Percentiles rank a stretch among this genome's conserved stretches.
These are phyloP conservation scores for Termitomyces titanicus DNA, from an alignment of 768 basidiomycete genomes.

Conservation along the genomic window DNA sequence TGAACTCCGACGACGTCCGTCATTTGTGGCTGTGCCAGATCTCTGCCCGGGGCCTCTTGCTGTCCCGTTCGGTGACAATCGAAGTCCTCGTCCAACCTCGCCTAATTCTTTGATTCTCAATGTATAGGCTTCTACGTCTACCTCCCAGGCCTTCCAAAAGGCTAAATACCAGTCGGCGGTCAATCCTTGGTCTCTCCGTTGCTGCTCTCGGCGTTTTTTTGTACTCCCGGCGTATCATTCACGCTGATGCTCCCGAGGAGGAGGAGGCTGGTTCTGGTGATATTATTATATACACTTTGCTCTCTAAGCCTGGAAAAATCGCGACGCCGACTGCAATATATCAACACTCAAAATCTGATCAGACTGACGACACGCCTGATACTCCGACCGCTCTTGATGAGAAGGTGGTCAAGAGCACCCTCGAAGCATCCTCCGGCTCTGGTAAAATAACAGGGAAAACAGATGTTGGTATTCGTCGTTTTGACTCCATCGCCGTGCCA, in stretches of 20 bases:
- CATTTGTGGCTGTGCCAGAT: background rate
- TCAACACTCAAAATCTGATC: background rate
- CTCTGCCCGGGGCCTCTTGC: too few species aligned
- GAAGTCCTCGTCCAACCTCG: background rate
- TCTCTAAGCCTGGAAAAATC: background rate
- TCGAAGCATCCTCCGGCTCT: background rate
- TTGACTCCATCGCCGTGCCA: constrained; percentile 10
- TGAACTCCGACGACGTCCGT: background rate
- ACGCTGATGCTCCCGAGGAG: background rate
- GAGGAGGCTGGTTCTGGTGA: background rate
- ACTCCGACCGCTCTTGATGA: background rate
- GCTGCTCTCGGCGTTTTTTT: constrained; percentile 5
- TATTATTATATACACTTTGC: background rate
- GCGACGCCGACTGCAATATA: background rate
- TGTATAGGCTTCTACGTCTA: background rate
- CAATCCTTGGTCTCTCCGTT: background rate
- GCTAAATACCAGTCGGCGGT: background rate
- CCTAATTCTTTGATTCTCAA: background rate
- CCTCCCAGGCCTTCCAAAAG: background rate
- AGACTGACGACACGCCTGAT: background rate
- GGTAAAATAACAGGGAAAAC: background rate
- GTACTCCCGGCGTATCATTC: background rate
- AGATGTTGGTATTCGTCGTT: constrained; percentile 7
- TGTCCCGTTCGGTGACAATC: too few species aligned
- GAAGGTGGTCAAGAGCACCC: background rate